Evolutionary conservation across 805 yeast species (phyloP), one percentile per base, ranked within the genome.

Genomic region (Hanseniaspora clermontiae): DNA sequence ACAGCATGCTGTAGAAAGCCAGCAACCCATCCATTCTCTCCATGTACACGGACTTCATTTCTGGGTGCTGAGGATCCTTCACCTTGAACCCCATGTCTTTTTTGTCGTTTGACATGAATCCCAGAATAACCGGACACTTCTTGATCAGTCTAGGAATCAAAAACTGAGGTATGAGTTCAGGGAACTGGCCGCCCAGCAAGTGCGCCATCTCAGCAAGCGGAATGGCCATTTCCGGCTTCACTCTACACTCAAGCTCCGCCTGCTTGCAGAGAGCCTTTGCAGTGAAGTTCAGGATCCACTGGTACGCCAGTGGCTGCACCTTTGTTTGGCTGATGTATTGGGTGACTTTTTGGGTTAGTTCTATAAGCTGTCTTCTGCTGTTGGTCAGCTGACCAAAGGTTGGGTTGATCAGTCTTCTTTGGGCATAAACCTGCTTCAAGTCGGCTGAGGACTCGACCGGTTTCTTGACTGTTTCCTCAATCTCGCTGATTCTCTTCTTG

Each of bases 381-480:
- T 81, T 83, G 1, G 96, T 88, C 59, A 93, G 73, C 70, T 93
- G 97, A 12, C 98, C 97, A 61, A 93, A 81, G 65, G 84, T 85
- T 6, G 96, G 93, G 64, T 87, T 87, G 61, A 93, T 80, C 63
- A 82, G 81, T 51, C 96, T 74, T 64, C 83, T 84, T 56, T 81
- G 76, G n/a, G 76, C 75, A 19, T 77, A 74, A 38, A 82, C 75
- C n/a, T 68, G 65, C 49, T 77, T 78, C 39, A 78, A 64, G 34
- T 72, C 77, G 31, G 77, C 76, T 61, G 82, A 74, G n/a, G 68
- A 66, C 40, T 74, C 71, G 36, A 88, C 75, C 10, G 79, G 78
- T 12, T 72, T 75, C 3, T 81, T 81, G 14, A 90, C 74, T 20
- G 78, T 74, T 0, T 60, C 60, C 64, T 89, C 87, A 59, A 87